Conservation (phyloP, 371 early-diverging fungal species). For the Apophysomyces sp. region DNA sequence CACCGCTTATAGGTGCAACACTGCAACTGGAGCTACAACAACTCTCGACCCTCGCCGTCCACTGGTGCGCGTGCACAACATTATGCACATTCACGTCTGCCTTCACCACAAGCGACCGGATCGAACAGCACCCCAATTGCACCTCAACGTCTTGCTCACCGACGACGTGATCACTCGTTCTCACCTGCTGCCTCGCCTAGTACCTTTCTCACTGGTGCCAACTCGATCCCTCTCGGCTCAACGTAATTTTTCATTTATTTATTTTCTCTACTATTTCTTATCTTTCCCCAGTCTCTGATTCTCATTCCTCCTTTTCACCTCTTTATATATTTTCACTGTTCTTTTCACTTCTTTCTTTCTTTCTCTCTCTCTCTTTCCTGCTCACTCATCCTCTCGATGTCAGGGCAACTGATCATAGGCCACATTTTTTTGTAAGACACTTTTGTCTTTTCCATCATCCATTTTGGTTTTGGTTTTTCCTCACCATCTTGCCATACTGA, state of each 20-base stretch:
- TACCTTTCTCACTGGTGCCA: neutral
- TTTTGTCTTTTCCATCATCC: neutral
- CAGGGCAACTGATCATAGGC: neutral
- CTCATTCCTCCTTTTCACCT: neutral
- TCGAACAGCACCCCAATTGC: too few species aligned
- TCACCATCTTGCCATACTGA: neutral
- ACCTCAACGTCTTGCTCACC: too few species aligned
- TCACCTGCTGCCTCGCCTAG: too few species aligned
- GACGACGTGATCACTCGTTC: too few species aligned
- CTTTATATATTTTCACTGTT: too few species aligned
- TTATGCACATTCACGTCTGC: too few species aligned
- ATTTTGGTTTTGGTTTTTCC: neutral
- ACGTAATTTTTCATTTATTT: neutral
- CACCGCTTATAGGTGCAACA: neutral
- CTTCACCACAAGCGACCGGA: too few species aligned
- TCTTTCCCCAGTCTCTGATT: neutral
- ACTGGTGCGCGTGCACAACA: too few species aligned
- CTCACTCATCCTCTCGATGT: conserved; percentile 2
- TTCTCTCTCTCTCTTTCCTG: neutral
- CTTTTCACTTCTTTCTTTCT: too few species aligned
- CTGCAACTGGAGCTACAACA: neutral
- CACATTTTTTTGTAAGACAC: neutral
- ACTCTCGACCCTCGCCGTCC: neutral
- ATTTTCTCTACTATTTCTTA: neutral
- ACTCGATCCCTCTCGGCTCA: neutral